Evolutionary conservation across 2,329 filamentous ascomycete species (phyloP), one percentile per base, ranked within the genome.

Genomic region (Neoascochyta sp.): DNA sequence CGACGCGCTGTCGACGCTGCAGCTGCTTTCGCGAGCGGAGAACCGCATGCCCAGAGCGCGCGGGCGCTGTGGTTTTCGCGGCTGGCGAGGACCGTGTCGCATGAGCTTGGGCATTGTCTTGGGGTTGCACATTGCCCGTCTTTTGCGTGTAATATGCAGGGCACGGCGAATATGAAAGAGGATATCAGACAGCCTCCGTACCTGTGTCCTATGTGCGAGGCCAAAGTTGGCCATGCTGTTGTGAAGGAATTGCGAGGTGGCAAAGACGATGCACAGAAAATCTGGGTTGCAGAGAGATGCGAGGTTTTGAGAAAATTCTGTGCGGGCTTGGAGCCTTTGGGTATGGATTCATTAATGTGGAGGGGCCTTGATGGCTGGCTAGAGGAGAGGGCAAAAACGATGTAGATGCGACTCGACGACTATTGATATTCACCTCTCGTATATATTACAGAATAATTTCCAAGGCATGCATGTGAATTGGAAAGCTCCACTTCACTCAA

Each of bases 91-190:
- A 58, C 80, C 0, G 73, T 72, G 1, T 69, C 70, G 2, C 81
- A 85, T 49, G 81, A 86, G 47, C 57, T 85, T 0, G 76, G 78
- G 0, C 81, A 84, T 52, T 85, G 80, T 47, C 71, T 86, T 20
- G 77, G 75, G 1, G 37, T 86, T 9, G 80, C 59, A 6, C 81
- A 86, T 50, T 86, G 81, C 49, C 62, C 73, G 0, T 82, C 78
- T 45, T 81, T 77, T 43, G 76, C 78, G 0, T 83, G 78, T 43
- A 66, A 70, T 3, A 80, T 82, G 78, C 78, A 83, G 50, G 69
- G 74, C 4, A 78, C 75, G 1, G 70, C 71, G 0, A 66, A 69
- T 1, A 63, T 80, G 21, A 63, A 57, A 0, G 80, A 83, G 52
- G 78, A 82, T 47, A 64, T 69, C 3, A 60, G 78, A 22, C 78